Evolutionary conservation across 2,329 filamentous ascomycete genomes (phyloP).

Genomic region (Cadophora sp.): DNA sequence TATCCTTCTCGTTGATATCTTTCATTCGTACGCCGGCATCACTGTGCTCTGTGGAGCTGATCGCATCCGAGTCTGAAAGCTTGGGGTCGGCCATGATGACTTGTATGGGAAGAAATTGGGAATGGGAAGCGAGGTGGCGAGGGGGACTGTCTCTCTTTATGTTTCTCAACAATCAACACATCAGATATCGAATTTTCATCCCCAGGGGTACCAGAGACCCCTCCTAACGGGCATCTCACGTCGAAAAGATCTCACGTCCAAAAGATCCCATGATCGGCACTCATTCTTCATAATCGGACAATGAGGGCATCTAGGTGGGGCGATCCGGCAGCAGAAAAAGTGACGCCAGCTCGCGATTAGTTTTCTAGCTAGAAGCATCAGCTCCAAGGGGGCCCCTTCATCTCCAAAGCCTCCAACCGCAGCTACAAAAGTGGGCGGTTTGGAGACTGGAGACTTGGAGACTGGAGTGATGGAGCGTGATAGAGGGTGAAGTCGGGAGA

Average conservation of each 20-base stretch:
- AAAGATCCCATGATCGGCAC: not conserved
- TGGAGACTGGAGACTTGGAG: conserved; percentile 15
- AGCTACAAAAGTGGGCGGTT: conserved; percentile 7
- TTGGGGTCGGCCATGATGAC: conserved; percentile 33
- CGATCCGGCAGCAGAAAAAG: conserved; percentile 1
- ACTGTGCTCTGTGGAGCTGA: conserved; percentile 31
- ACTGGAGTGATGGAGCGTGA: conserved; percentile 5
- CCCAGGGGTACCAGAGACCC: not conserved
- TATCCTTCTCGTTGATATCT: conserved; percentile 30
- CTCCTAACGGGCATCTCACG: not conserved
- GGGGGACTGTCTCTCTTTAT: conserved; percentile 7
- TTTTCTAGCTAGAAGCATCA: not conserved
- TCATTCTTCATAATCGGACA: not conserved
- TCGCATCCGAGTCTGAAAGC: conserved; percentile 22
- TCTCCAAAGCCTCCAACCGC: conserved; percentile 24
- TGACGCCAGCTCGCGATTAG: not conserved
- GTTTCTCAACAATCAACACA: not conserved
- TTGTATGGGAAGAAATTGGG: not conserved
- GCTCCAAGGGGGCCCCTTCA: conserved; percentile 19
- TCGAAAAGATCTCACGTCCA: no score
- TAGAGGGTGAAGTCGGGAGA: conserved; percentile 18
- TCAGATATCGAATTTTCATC: not conserved
- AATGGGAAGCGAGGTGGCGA: not conserved
- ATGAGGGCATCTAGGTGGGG: not conserved
- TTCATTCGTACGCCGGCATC: conserved; percentile 22